These are phyloP conservation scores for Nectriaceae sp. DNA, from an alignment of 2,329 filamentous ascomycete genomes.

Conservation along the genomic window DNA sequence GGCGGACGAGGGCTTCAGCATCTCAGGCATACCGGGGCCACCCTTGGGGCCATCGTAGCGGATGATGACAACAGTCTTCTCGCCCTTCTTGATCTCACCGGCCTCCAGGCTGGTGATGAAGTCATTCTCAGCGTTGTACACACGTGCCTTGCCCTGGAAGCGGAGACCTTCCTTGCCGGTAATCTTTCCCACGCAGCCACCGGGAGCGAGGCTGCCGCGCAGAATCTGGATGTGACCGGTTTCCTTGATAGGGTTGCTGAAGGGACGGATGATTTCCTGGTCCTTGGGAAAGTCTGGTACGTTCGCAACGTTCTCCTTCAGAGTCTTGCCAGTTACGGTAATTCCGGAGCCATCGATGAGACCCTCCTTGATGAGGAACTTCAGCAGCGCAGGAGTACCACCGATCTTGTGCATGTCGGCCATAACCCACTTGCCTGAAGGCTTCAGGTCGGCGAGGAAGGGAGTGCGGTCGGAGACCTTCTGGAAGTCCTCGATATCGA, in stretches of 20 bases:
- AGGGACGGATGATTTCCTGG: constrained; percentile 79
- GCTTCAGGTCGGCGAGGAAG: constrained; percentile 81
- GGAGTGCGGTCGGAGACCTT: constrained; percentile 76
- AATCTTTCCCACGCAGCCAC: constrained; percentile 89
- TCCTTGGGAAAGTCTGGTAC: constrained; percentile 73
- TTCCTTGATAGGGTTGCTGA: constrained; percentile 81
- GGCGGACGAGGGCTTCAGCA: constrained; percentile 88
- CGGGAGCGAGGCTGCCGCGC: constrained; percentile 80
- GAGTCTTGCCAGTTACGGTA: constrained; percentile 87
- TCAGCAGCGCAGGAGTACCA: constrained; percentile 83
- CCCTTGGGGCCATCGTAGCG: constrained; percentile 94
- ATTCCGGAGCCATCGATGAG: constrained; percentile 78
- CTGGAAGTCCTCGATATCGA: constrained; percentile 87
- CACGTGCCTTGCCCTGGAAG: constrained; percentile 78
- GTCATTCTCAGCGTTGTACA: constrained; percentile 81
- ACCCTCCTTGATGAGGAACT: constrained; percentile 81
- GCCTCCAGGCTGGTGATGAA: constrained; percentile 77
- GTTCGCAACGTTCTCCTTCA: constrained; percentile 81
- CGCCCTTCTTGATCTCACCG: constrained; percentile 77
- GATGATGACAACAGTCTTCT: constrained; percentile 89
- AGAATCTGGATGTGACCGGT: constrained; percentile 90
- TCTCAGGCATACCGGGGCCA: constrained; percentile 92
- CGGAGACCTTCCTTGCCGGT: constrained; percentile 88
- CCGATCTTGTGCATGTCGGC: constrained; percentile 83
- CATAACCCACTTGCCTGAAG: constrained; percentile 86